These are phyloP conservation scores for Henckelia pumila DNA, from an alignment of 257 asterid genomes.

Conservation along the genomic window DNA sequence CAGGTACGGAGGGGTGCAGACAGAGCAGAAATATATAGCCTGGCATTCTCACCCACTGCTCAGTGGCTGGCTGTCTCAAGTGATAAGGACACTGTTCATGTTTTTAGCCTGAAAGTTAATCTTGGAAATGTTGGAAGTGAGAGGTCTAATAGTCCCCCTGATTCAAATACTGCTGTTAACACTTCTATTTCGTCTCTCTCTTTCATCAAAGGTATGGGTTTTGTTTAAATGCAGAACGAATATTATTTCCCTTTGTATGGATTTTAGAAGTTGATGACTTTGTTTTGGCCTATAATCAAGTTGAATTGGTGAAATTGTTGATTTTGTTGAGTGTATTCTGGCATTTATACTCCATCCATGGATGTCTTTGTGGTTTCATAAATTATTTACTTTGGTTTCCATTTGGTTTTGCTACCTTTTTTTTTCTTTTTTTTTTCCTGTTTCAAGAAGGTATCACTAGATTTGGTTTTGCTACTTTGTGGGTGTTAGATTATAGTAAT, in stretches of 20 bases:
- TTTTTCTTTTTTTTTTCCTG: too few relatives aligned
- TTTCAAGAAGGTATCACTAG: too few relatives aligned
- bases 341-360: neutral
- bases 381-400: slow-evolving; percentile 8
- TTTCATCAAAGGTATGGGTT: slow-evolving; percentile 70
- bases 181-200: slow-evolving; percentile 70
- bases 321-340: neutral
- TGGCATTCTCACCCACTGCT: slow-evolving; percentile 76
- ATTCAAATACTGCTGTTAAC: slow-evolving; percentile 37
- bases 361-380: slow-evolving; percentile 1
- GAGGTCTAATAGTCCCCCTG: slow-evolving; percentile 48
- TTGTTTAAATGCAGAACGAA: neutral
- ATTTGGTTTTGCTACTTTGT: neutral
- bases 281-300: slow-evolving; percentile 4
- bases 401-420: neutral
- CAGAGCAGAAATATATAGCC: slow-evolving; percentile 87
- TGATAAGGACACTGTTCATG: slow-evolving; percentile 94
- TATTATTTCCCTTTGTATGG: neutral
- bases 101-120: slow-evolving; percentile 72
- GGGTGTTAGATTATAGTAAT: slow-evolving; percentile 3
- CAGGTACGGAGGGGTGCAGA: slow-evolving; percentile 98
- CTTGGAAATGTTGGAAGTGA: slow-evolving; percentile 53
- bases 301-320: neutral
- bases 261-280: slow-evolving; percentile 7
- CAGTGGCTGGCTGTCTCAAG: slow-evolving; percentile 97